Conservation (phyloP, 1,139 yeast species). For the Candida tropicalis region DNA sequence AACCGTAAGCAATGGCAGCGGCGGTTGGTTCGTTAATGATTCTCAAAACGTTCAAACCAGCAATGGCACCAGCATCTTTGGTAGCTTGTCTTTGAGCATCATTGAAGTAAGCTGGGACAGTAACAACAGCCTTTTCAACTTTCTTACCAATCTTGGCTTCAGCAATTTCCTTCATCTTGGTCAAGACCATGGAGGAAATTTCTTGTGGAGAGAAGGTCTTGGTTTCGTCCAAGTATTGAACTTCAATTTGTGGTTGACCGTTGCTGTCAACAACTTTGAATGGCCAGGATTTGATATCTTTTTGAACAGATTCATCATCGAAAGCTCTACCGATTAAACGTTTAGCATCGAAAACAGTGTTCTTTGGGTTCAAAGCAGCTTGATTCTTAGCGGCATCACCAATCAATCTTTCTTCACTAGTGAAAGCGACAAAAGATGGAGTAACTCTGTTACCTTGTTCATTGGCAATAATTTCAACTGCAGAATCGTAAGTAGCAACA, state of each 20-base stretch:
- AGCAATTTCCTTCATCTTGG: conserved; percentile 98
- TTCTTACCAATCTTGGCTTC: conserved; percentile 93
- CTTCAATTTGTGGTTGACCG: conserved; percentile 92
- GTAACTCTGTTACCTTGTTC: conserved; percentile 99
- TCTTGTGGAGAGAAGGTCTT: conserved; percentile 97
- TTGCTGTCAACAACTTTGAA: conserved; percentile 85
- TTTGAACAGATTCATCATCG: conserved; percentile 88
- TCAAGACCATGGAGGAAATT: conserved; percentile 93
- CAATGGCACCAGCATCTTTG: conserved; percentile 98
- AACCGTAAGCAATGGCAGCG: conserved; percentile 98
- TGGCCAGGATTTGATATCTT: conserved; percentile 97
- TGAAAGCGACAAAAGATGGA: conserved; percentile 97
- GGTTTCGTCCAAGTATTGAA: conserved; percentile 90
- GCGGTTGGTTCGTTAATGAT: conserved; percentile 98
- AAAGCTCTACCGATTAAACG: conserved; percentile 96
- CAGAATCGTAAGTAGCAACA: conserved; percentile 94
- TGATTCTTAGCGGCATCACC: conserved; percentile 99
- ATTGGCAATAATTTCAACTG: conserved; percentile 92
- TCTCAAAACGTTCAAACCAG: conserved; percentile 95
- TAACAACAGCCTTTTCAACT: conserved; percentile 93
- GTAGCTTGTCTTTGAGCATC: conserved; percentile 98
- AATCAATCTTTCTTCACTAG: conserved; percentile 94
- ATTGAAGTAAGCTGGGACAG: conserved; percentile 97
- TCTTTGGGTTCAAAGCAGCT: conserved; percentile 95
- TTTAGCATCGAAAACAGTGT: conserved; percentile 97